Percentiles rank a stretch among this genome's conserved stretches.
phyloP scores from a whole-genome alignment of 2,329 filamentous ascomycete species.

The Fusarium sp. region DNA sequence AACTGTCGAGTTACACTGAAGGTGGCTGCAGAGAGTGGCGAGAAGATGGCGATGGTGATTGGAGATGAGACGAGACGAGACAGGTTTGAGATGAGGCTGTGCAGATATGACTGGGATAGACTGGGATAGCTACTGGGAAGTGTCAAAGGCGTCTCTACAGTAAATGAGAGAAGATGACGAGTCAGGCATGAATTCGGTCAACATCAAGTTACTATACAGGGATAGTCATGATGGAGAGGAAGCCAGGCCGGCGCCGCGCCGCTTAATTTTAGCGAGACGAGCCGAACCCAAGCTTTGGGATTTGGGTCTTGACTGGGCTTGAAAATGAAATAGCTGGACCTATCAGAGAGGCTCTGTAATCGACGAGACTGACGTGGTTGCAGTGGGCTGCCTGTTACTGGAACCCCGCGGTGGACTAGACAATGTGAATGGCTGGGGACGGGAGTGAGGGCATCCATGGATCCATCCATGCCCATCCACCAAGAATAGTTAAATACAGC shows the following conservation, averaged over 20 bases:
- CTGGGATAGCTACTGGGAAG: conserved; percentile 10
- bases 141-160: background rate
- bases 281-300: conserved; percentile 1
- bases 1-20: conserved; percentile 12
- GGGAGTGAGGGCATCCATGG: conserved; percentile 3
- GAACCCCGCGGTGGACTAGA: conserved; percentile 27
- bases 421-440: conserved; percentile 27
- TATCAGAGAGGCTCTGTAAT: conserved; percentile 5
- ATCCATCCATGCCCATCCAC: background rate
- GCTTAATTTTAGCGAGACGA: conserved; percentile 7
- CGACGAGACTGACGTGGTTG: conserved; percentile 14
- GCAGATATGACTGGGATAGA: conserved; percentile 21
- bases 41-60: conserved; percentile 15
- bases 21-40: conserved; percentile 31
- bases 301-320: conserved; percentile 1
- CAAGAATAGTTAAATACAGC: conserved; percentile 42
- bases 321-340: conserved; percentile 14
- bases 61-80: conserved; percentile 3
- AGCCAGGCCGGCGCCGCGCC: background rate
- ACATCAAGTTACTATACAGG: background rate
- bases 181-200: conserved; percentile 31
- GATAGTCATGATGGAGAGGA: background rate
- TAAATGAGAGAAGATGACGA: conserved; percentile 12
- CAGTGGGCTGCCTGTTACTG: conserved; percentile 18
- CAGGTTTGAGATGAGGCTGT: conserved; percentile 16